Percentiles rank a stretch among this genome's conserved stretches.
Conservation (phyloP, 805 yeast genomes). For the Isabelozyma heimii region DNA sequence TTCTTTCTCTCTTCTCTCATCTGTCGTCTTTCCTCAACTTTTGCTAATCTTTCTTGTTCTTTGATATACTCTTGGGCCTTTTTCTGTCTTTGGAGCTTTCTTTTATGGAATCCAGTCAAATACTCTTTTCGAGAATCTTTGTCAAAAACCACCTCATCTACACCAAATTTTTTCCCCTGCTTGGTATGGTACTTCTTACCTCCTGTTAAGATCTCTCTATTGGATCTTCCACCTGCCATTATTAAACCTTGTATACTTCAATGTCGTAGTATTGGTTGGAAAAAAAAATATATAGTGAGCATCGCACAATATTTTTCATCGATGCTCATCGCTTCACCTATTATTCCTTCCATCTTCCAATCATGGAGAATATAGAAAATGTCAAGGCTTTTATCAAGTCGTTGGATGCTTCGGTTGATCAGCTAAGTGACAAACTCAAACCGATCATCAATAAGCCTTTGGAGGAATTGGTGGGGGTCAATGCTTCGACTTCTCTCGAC, state of each 20-base stretch:
- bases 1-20: conserved; percentile 68
- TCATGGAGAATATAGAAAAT: conserved; percentile 47
- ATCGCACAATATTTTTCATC: conserved; percentile 5
- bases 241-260: not conserved
- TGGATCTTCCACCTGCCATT: conserved; percentile 38
- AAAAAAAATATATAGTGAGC: conserved; percentile 6
- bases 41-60: conserved; percentile 72
- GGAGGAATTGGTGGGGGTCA: conserved; percentile 31
- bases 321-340: not conserved
- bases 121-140: conserved; percentile 76
- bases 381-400: conserved; percentile 38
- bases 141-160: conserved; percentile 84
- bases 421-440: conserved; percentile 30
- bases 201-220: conserved; percentile 85
- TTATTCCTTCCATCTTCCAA: not conserved
- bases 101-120: conserved; percentile 92
- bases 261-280: not conserved
- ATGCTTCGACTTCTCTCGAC: conserved; percentile 19
- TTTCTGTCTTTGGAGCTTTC: conserved; percentile 85
- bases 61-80: conserved; percentile 73
- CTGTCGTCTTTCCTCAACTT: conserved; percentile 72
- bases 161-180: conserved; percentile 62
- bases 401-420: conserved; percentile 34
- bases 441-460: conserved; percentile 38
- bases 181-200: conserved; percentile 77